Base-by-base conservation (phyloP, 2,329 filamentous ascomycete species). In the Moelleriella libera region DNA sequence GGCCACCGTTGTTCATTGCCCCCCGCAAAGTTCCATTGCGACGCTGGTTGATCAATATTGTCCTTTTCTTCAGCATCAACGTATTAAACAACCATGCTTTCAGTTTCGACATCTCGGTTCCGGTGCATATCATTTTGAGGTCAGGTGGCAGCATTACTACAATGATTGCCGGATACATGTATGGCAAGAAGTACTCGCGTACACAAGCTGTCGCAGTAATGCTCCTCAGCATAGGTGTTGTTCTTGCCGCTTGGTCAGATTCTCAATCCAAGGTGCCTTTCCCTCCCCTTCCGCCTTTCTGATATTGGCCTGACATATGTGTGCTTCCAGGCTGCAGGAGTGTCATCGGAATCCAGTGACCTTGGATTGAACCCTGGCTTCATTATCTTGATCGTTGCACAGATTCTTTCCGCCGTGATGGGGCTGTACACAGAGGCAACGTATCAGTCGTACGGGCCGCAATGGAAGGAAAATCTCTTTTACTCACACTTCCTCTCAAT, bases 1-100 rank as follows among this genome's bases (percentile, higher is more conserved):
- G 78, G 47, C 77, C 77, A 7, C 82, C 83, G 0, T 78, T 88
- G 53, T 90, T 86, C 58, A 64, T 97, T 43, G 79, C 78, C 48
- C 78, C 78, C 14, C 88, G 89, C 54, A 80, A 79, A 46, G 87
- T 97, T 4, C 92, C 92, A 0, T 70, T 97, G 47, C 74, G 75
- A 44, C 84, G 87, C 60, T 97, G 92, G 89, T 61, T 86, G 45
- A 72, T 90, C 58, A 96, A 94, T 60, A 95, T 95, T 41, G 70
- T 84, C 4, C 77, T 96, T 55, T 97, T 97, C 67, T 92, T 94
- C 63, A 77, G 78, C 52, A 92, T 98, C 66, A 98, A 97, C 58
- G 80, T 97, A 49, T 69, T 98, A 60, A 98, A 98, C 68, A 98
- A 98, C 58, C 90, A 90, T 71, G 92, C 90, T 6, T 98, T 98